Conservation (phyloP, 106 monocot genomes). For the Gastrodia elata region DNA sequence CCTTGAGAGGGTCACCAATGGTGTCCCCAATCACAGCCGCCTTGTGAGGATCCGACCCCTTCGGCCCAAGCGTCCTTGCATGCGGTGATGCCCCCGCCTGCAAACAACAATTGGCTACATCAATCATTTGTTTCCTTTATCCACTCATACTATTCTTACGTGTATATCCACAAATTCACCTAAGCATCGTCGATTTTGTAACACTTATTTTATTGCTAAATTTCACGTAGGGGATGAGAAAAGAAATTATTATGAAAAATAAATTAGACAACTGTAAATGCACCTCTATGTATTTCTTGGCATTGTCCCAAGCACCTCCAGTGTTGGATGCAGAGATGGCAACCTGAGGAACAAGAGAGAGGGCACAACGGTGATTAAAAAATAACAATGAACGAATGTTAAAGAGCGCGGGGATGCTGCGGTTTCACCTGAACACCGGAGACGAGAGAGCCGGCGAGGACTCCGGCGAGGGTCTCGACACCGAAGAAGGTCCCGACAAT, state of each 20-base stretch:
- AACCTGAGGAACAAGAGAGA: conserved; percentile 24
- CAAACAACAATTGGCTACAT: neutral
- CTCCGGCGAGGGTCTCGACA: conserved; percentile 64
- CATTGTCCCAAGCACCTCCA: conserved; percentile 87
- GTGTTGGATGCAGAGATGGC: conserved; percentile 82
- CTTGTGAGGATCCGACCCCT: conserved; percentile 87
- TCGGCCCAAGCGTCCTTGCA: conserved; percentile 61
- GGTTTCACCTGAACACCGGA: conserved; percentile 57
- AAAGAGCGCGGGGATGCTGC: too few relatives aligned
- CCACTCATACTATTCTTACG: too few relatives aligned
- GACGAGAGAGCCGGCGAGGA: conserved; percentile 61
- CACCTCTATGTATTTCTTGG: conserved; percentile 87
- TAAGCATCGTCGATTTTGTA: too few relatives aligned
- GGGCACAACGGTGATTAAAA: too few relatives aligned
- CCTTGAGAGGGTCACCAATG: conserved; percentile 94
- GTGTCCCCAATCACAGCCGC: conserved; percentile 94
- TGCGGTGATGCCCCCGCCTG: conserved; percentile 88
- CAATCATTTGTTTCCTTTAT: too few relatives aligned
- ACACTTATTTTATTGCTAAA: too few relatives aligned
- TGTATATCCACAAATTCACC: too few relatives aligned
- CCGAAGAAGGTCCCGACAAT: conserved; percentile 75
- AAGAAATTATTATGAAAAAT: too few relatives aligned
- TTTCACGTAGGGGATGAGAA: neutral
- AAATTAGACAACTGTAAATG: too few relatives aligned
- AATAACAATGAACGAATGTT: too few relatives aligned